These are phyloP conservation scores for Starmera quercuum DNA, from an alignment of 805 yeast species.

Conservation along the genomic window DNA sequence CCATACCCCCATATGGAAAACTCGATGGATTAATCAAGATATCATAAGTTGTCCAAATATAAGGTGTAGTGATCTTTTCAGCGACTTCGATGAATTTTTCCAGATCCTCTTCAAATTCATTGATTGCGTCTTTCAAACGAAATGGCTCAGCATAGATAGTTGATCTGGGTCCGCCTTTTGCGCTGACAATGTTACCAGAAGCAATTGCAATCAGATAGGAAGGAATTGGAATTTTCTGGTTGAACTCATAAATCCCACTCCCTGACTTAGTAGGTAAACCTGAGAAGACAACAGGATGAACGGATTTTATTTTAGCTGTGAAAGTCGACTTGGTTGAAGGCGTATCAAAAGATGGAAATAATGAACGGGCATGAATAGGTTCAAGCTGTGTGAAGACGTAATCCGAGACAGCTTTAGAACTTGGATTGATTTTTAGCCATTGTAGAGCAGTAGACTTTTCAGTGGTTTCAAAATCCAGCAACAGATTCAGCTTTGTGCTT, in stretches of 20 bases:
- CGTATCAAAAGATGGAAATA: conserved; percentile 88
- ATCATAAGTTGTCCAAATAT: conserved; percentile 82
- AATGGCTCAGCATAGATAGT: conserved; percentile 73
- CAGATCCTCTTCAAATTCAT: conserved; percentile 76
- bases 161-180: conserved; percentile 80
- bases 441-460: conserved; percentile 75
- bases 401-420: conserved; percentile 54
- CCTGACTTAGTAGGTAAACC: conserved; percentile 38
- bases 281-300: conserved; percentile 64
- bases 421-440: conserved; percentile 61
- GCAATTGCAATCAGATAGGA: conserved; percentile 80
- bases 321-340: conserved; percentile 73
- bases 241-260: conserved; percentile 36
- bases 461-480: conserved; percentile 62
- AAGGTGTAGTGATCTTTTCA: conserved; percentile 65
- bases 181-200: conserved; percentile 65
- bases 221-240: conserved; percentile 80
- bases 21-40: conserved; percentile 72
- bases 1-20: conserved; percentile 92
- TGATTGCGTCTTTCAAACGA: conserved; percentile 56
- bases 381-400: conserved; percentile 80
- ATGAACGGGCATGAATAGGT: conserved; percentile 82
- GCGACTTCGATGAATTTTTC: conserved; percentile 76
- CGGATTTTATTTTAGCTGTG: conserved; percentile 50
- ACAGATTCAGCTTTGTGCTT: conserved; percentile 19